Percentiles rank a stretch among this genome's conserved stretches.
These are phyloP conservation scores for Nemophila menziesii DNA, from an alignment of 257 asterid genomes.

Conservation along the genomic window DNA sequence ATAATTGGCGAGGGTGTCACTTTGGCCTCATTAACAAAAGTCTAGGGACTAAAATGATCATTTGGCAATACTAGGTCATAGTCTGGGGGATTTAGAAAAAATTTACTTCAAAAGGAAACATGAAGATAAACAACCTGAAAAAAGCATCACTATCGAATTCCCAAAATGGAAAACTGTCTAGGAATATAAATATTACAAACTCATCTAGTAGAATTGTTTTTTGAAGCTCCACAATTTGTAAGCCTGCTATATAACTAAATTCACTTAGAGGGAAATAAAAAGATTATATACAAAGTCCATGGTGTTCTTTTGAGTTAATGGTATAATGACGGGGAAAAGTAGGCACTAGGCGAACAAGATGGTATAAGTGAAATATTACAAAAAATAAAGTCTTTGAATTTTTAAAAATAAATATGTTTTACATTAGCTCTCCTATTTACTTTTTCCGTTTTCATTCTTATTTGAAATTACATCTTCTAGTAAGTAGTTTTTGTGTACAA, in stretches of 20 bases:
- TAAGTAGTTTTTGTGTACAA: background rate
- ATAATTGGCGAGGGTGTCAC: too few species aligned
- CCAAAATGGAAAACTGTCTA: background rate
- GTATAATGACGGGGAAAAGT: background rate
- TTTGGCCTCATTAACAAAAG: too few species aligned
- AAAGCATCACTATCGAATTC: background rate
- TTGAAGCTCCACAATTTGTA: background rate
- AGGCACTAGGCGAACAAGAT: background rate
- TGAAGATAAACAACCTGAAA: too few species aligned
- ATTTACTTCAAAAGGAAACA: too few species aligned
- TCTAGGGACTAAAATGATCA: too few species aligned
- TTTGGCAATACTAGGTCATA: too few species aligned
- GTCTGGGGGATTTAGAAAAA: too few species aligned
- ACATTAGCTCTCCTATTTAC: background rate
- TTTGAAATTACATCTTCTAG: background rate
- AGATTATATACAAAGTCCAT: too few species aligned
- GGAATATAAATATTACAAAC: background rate
- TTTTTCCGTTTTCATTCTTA: background rate
- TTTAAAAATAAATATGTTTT: too few species aligned
- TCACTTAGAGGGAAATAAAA: too few species aligned
- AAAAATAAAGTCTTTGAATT: background rate
- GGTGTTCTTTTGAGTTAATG: too few species aligned
- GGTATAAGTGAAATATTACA: background rate
- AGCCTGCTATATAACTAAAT: background rate
- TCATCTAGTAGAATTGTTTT: background rate